Evolutionary conservation across 495 filamentous ascomycete species (phyloP).

Genomic region (Podospora didyma): DNA sequence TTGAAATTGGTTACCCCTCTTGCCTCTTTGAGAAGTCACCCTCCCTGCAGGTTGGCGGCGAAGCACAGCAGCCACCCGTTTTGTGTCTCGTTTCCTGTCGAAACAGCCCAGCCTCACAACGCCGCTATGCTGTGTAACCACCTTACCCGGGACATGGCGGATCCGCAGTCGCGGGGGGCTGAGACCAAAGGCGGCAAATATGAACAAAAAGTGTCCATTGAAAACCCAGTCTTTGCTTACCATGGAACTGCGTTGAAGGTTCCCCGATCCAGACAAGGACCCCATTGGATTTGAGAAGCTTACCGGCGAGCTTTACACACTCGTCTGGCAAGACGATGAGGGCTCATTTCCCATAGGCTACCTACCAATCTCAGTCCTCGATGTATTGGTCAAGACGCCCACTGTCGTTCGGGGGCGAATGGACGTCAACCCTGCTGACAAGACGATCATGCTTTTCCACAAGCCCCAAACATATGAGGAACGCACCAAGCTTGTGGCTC

Average conservation of each 20-base stretch:
- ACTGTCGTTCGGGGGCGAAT: constrained; percentile 48
- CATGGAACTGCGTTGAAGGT: constrained; percentile 41
- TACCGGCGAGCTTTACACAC: constrained; percentile 49
- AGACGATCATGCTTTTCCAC: constrained; percentile 25
- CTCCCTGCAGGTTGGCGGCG: not conserved
- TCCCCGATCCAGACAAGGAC: constrained; percentile 61
- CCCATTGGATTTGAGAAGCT: constrained; percentile 46
- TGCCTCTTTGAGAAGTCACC: not conserved
- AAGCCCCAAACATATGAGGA: constrained; percentile 35
- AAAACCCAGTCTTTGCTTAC: not conserved
- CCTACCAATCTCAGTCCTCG: constrained; percentile 53
- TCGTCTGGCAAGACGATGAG: constrained; percentile 48
- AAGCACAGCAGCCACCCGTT: not conserved
- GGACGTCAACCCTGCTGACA: constrained; percentile 43
- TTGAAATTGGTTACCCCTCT: no score
- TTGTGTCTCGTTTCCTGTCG: no score
- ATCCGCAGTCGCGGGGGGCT: constrained; percentile 1
- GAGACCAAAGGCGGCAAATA: not conserved
- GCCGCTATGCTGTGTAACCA: not conserved
- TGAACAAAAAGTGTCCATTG: not conserved
- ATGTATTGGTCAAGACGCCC: constrained; percentile 45
- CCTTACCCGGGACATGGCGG: constrained; percentile 1
- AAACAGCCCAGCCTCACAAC: not conserved
- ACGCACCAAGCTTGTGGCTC: constrained; percentile 56
- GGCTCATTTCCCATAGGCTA: constrained; percentile 58